Evolutionary conservation across 1,139 yeast species (phyloP).

Genomic region (Debaryomyces fabryi): DNA sequence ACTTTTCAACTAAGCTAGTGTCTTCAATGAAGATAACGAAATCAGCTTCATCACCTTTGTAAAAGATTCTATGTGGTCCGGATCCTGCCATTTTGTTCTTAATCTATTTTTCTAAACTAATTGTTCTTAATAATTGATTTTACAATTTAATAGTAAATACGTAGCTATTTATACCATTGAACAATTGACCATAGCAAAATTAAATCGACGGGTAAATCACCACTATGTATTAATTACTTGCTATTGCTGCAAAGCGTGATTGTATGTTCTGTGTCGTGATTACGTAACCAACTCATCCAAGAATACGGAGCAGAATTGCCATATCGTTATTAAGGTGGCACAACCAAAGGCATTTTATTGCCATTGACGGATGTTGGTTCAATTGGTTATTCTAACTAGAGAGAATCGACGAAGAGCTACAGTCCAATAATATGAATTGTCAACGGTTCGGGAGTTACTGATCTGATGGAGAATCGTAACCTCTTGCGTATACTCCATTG

Average conservation of each 20-base stretch:
- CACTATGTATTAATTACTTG: not conserved
- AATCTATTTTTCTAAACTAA: not conserved
- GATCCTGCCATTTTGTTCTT: conserved; percentile 18
- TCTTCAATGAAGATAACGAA: conserved; percentile 68
- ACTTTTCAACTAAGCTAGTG: conserved; percentile 49
- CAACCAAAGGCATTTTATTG: not conserved
- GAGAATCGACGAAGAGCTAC: not conserved
- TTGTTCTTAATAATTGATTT: not conserved
- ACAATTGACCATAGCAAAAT: not conserved
- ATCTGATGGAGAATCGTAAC: not conserved
- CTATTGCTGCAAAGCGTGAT: conserved; percentile 10
- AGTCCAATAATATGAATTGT: not conserved
- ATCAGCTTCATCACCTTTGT: conserved; percentile 65
- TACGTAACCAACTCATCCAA: not conserved
- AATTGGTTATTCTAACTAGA: not conserved
- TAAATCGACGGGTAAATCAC: not conserved
- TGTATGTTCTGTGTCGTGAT: not conserved
- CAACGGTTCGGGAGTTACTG: not conserved
- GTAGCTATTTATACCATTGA: not conserved
- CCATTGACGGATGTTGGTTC: not conserved
- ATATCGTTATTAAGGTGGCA: not conserved
- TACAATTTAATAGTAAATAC: not conserved
- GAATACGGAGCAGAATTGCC: not conserved
- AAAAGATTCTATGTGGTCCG: conserved; percentile 54
- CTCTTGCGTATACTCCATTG: not conserved